These are phyloP conservation scores for Nadsonia starkeyi-henricii DNA, from an alignment of 1,139 yeast genomes.

Conservation along the genomic window DNA sequence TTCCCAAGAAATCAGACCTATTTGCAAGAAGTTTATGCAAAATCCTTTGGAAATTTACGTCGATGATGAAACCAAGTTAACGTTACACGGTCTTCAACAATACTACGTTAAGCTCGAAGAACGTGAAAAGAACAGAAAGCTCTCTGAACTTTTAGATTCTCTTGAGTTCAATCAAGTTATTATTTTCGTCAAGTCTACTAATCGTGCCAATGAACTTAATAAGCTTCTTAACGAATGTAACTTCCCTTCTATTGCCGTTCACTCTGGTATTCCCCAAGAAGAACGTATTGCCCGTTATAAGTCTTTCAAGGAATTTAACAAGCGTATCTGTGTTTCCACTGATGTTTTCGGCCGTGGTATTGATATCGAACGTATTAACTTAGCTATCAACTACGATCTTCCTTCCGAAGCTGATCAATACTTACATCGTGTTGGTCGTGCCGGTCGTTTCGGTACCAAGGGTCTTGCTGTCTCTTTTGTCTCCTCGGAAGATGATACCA, in stretches of 20 bases:
- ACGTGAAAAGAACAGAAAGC: constrained; percentile 84
- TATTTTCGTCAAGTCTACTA: constrained; percentile 84
- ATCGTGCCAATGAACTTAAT: constrained; percentile 86
- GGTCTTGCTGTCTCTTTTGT: constrained; percentile 93
- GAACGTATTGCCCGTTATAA: constrained; percentile 96
- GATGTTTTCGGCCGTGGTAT: constrained; percentile 99
- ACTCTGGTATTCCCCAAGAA: constrained; percentile 91
- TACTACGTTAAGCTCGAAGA: constrained; percentile 83
- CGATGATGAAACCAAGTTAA: constrained; percentile 94
- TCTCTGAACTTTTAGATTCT: constrained; percentile 83
- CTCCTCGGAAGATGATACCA: constrained; percentile 73
- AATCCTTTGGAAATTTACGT: constrained; percentile 95
- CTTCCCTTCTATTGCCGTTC: constrained; percentile 96
- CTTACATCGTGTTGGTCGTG: constrained; percentile 98
- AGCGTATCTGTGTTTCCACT: constrained; percentile 96
- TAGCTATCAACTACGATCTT: constrained; percentile 89
- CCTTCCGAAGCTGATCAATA: constrained; percentile 89
- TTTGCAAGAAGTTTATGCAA: constrained; percentile 96
- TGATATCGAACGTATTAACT: constrained; percentile 95
- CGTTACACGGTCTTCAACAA: constrained; percentile 96
- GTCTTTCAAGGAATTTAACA: constrained; percentile 93
- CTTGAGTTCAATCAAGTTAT: constrained; percentile 97
- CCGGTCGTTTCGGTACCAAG: constrained; percentile 99
- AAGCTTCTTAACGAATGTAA: constrained; percentile 81
- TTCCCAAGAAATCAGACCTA: constrained; percentile 87